phyloP scores from a whole-genome alignment of 2,329 filamentous ascomycete genomes.

The Cercospora sesami region DNA sequence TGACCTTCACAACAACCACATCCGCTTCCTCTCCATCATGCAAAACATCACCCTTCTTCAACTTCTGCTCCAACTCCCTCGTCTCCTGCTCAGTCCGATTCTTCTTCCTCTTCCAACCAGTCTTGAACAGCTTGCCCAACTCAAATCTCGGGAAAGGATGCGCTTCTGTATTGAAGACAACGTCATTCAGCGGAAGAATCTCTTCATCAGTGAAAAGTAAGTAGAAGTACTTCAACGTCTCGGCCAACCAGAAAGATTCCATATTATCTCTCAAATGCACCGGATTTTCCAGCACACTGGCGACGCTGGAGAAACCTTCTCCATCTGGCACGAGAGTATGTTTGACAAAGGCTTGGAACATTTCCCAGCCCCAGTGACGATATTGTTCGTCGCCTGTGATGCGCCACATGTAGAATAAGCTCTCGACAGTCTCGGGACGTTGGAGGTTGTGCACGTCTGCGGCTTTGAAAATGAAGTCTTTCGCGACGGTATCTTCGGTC shows the following conservation, averaged over 20 bases:
- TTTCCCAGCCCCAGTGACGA: conserved; percentile 96
- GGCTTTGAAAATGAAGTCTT: conserved; percentile 77
- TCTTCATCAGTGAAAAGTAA: conserved; percentile 85
- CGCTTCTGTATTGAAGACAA: conserved; percentile 95
- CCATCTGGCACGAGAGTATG: conserved; percentile 77
- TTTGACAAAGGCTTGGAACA: conserved; percentile 90
- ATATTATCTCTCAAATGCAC: conserved; percentile 79
- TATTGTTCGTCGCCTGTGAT: conserved; percentile 90
- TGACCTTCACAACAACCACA: conserved; percentile 27
- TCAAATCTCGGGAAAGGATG: conserved; percentile 88
- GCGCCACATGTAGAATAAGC: conserved; percentile 96
- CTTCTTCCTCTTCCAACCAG: conserved; percentile 75
- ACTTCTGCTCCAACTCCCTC: conserved; percentile 16
- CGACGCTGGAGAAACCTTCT: conserved; percentile 78
- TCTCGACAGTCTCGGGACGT: conserved; percentile 94
- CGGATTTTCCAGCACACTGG: conserved; percentile 71
- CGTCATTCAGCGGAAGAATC: conserved; percentile 76
- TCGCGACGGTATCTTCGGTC: conserved; percentile 62
- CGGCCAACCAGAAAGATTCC: conserved; percentile 99
- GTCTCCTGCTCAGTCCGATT: conserved; percentile 15
- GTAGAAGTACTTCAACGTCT: conserved; percentile 97
- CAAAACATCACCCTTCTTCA: conserved; percentile 21
- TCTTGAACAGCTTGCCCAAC: conserved; percentile 72
- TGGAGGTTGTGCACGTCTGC: conserved; percentile 91
- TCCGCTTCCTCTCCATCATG: conserved; percentile 21